Base-by-base conservation (phyloP, 2,329 filamentous ascomycete genomes). In the Camillea tinctor region DNA sequence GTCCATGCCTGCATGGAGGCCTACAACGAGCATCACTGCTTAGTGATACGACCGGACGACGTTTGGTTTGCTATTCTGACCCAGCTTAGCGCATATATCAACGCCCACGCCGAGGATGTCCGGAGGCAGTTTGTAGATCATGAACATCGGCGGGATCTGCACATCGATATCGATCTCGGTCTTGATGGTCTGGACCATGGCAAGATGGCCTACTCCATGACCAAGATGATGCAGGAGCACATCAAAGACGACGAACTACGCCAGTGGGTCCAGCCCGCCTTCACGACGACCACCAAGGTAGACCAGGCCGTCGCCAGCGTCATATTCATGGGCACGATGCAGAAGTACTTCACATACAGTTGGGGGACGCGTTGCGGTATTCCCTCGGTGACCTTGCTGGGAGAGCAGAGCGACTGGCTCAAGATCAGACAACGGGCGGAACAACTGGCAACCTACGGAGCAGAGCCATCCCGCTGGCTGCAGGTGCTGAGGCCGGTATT, bases 31-130 rank as follows among this genome's bases (percentile, higher is more conserved):
- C 76, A 80, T 60, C 75, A 79, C 56, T 74, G 79, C 59, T 72
- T 84, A 2, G 67, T 66, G 2, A 65, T 83, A 52, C 76, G 80
- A 3, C 80, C 80, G 1, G 80, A 83, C 53, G 80, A 83, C 64
- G 68, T 83, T 24, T 84, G 80, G 80, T 71, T 80, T 56, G 72
- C 79, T 24, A 80, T 82, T 61, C 64, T 83, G 9, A 71, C 73
- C 1, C 80, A 83, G 62, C 65, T 82, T 20, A 75, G 70, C 62
- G 71, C 76, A 59, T 81, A 73, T 63, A 68, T 83, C 60, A 79
- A 80, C 58, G 72, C 64, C 1, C 70, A 81, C 61, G 72, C 78
- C 9, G 79, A 82, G 61, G 74, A 78, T 26, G 69, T 82, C 26
- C 74, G 79, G 48, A 59, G 65, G 3, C 59, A 69, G 6, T 81